phyloP scores from a whole-genome alignment of 345 rosid genomes.

The Bruguiera gymnorhiza region DNA sequence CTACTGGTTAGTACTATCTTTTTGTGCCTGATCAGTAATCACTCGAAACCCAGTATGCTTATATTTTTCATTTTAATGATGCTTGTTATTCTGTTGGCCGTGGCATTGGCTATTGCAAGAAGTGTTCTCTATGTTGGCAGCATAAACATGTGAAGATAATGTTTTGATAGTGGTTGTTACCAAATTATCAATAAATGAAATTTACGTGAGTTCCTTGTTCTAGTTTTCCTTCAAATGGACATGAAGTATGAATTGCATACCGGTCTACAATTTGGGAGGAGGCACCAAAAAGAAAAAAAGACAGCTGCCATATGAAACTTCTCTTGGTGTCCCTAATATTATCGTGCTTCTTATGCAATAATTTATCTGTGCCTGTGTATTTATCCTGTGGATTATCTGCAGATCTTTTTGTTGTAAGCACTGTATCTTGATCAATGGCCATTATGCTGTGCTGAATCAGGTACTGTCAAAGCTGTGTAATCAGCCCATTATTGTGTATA shows the following conservation, averaged over 20 bases:
- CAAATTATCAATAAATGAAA: no score
- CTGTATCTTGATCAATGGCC: slow-evolving; percentile 3
- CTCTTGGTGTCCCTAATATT: not conserved
- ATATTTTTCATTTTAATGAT: not conserved
- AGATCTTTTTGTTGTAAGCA: no score
- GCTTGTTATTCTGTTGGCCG: not conserved
- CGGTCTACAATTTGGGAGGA: no score
- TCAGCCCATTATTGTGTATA: slow-evolving; percentile 74
- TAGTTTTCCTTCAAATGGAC: no score
- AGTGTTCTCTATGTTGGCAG: no score
- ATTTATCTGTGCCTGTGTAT: not conserved
- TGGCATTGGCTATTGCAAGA: no score
- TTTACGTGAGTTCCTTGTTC: no score
- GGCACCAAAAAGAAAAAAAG: not conserved
- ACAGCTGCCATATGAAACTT: not conserved
- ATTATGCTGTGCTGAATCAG: slow-evolving; percentile 30
- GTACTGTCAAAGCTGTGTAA: slow-evolving; percentile 76
- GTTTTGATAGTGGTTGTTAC: no score
- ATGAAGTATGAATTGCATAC: no score
- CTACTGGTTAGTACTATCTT: slow-evolving; percentile 56
- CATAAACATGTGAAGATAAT: no score
- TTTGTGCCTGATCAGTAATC: slow-evolving; percentile 11
- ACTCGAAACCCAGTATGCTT: not conserved
- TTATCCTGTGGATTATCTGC: not conserved
- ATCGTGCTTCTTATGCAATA: not conserved